Evolutionary conservation across 352 stramenopile species (phyloP).

Genomic region (Pythium phragmiticola): DNA sequence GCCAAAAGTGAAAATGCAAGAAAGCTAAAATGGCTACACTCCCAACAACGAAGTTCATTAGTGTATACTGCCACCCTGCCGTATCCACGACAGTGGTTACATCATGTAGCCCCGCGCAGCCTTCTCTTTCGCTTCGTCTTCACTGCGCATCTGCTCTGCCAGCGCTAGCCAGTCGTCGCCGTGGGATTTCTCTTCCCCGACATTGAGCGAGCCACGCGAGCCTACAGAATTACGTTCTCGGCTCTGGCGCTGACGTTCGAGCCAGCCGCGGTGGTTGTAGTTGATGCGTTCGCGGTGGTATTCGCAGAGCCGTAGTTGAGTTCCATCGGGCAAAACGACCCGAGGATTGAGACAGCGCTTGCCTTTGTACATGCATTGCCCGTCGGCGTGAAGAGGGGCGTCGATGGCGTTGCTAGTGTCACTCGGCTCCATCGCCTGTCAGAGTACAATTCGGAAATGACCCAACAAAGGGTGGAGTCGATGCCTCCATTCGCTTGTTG

Average conservation of each 20-base stretch:
- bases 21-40: no score
- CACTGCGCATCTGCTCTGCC: background rate
- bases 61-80: no score
- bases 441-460: no score
- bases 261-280: background rate
- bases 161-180: background rate
- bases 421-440: background rate
- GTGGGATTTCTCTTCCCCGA: background rate
- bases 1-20: no score
- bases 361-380: background rate
- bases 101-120: no score
- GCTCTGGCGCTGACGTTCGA: background rate
- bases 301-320: background rate
- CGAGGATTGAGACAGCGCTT: background rate
- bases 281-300: background rate
- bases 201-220: background rate
- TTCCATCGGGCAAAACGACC: background rate
- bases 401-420: background rate
- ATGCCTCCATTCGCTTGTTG: no score
- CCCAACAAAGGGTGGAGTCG: no score
- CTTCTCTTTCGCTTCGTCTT: background rate
- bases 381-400: background rate
- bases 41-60: no score
- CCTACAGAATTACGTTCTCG: background rate
- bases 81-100: no score